Evolutionary conservation across 805 yeast species (phyloP), one percentile per base, ranked within the genome.

Genomic region (Candida piceae): DNA sequence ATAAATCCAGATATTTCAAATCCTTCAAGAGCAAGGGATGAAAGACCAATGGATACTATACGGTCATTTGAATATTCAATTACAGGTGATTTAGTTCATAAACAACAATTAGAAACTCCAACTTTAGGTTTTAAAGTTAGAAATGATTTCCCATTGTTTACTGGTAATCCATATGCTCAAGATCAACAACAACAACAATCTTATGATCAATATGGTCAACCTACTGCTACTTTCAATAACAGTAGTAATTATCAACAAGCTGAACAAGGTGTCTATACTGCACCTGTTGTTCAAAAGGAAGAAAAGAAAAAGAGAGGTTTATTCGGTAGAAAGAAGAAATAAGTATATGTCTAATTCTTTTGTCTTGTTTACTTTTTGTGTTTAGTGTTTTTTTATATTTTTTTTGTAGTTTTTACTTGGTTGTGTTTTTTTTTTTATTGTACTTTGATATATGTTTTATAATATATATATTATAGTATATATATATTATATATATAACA

Each of bases 41-140:
- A 93, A 64, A 77, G 99, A 53, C 99, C 99, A 4, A 67, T 93
- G 52, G 99, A 94, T 60, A 93, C 99, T 2, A 89, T 93, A 53
- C 73, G 97, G 50, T 72, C 85, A 5, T 93, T 93, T 62, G 97
- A 93, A 67, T 93, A 82, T 57, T 80, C 97, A 26, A 88, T 93
- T 46, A 86, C 96, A 6, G 96, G 96, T 35, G 98, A 93, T 60
- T 64, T 72, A 40, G 62, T 75, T 10, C 82, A 84, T 67, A 78
- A 80, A 36, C 93, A 86, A 39, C 87, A 84, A 51, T 69, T 87
- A 52, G 97, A 89, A 62, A 71, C 89, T 4, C 75, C 76, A 7
- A 68, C 76, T 15, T 71, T 83, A 30, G 97, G 97, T 12, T 89
- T 94, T 82, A 78, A 84, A 37, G 85, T 86, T 8, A 77, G 97